Base-by-base conservation (phyloP, 148 eudicot genomes). In the Diospyros kaki region DNA sequence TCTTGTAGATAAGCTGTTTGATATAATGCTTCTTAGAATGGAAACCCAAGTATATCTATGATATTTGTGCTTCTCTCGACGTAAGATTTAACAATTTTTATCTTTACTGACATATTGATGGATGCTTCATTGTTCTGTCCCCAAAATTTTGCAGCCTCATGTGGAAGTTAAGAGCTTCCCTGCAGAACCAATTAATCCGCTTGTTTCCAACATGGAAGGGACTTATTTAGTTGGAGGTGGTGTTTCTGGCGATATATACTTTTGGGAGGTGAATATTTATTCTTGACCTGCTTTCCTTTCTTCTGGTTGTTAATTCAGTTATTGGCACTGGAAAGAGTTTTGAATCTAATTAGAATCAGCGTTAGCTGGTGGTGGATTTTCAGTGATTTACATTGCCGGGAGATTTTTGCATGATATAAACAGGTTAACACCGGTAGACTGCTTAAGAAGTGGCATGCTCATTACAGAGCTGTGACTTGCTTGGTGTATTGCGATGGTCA, bases 381-480 rank as follows among this genome's bases (percentile, higher is more conserved):
- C 46, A 38, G 42, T 61, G 41, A 9, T 59, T 66, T 78, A 14
- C 42, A 8, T 63, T 56, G 9, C 50, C 15, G 42, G 41, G 10
- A 17, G 12, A 42, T 44, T 55, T 64, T 56, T 45, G 55, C 9
- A 17, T 62, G 48, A 46, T 71, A 51, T 80, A 87, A 56, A 43
- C 78, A 94, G 98, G 97, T 91, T 74, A 80, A 81, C 14, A 86
- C 93, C 40, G 97, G 98, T 45, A 88, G 85, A 76, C 80, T 94
- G 82, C 93, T 90, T 17, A 90, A 77, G 84, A 94, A 87, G 81
- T 94, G 98, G 98, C 91, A 87, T 83, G 98, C 90, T 56, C 97
- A 91, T 79, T 83, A 83, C 74, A 92, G 95, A 87, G 87, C 87
- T 64, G 88, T 94, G 75, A 83, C 91, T 13, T 88, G 95, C 82